phyloP scores from a whole-genome alignment of 345 rosid genomes.

The Linum tenue region DNA sequence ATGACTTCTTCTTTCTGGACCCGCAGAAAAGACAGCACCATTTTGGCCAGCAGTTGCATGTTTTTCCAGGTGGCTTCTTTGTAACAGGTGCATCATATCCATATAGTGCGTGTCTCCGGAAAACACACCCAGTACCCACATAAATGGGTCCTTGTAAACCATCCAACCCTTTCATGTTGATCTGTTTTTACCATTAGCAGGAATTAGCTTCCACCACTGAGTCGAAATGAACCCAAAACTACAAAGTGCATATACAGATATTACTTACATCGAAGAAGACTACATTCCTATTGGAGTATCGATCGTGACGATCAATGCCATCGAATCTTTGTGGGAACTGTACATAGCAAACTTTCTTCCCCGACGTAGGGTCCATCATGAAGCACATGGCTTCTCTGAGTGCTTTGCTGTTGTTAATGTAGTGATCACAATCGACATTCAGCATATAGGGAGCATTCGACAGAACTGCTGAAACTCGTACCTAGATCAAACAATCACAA shows the following conservation, averaged over 20 bases:
- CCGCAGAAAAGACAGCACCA: slow-evolving; percentile 3
- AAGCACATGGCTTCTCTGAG: slow-evolving; percentile 5
- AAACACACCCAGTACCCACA: slow-evolving; percentile 1
- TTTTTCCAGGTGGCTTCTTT: slow-evolving; percentile 3
- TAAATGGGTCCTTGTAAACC: slow-evolving; percentile 4
- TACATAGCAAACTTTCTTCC: slow-evolving; percentile 6
- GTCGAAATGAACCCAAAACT: background rate
- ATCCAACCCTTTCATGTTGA: slow-evolving; percentile 9
- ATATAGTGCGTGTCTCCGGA: slow-evolving; percentile 4
- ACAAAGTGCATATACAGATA: background rate
- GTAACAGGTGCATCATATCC: slow-evolving; percentile 6
- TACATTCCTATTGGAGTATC: slow-evolving; percentile 6
- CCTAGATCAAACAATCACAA: background rate
- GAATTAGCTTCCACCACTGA: background rate
- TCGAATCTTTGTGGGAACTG: slow-evolving; percentile 5
- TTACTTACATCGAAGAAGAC: slow-evolving; percentile 4
- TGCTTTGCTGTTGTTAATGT: slow-evolving; percentile 7
- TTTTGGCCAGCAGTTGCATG: slow-evolving; percentile 5
- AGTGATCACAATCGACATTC: slow-evolving; percentile 6
- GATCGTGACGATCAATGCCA: slow-evolving; percentile 3
- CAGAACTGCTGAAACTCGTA: slow-evolving; percentile 5
- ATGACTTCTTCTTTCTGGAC: background rate
- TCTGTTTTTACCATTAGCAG: background rate
- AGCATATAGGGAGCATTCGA: background rate
- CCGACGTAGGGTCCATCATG: slow-evolving; percentile 3